These are phyloP conservation scores for Pyronema omphalodes DNA, from an alignment of 495 filamentous ascomycete species.

Conservation along the genomic window DNA sequence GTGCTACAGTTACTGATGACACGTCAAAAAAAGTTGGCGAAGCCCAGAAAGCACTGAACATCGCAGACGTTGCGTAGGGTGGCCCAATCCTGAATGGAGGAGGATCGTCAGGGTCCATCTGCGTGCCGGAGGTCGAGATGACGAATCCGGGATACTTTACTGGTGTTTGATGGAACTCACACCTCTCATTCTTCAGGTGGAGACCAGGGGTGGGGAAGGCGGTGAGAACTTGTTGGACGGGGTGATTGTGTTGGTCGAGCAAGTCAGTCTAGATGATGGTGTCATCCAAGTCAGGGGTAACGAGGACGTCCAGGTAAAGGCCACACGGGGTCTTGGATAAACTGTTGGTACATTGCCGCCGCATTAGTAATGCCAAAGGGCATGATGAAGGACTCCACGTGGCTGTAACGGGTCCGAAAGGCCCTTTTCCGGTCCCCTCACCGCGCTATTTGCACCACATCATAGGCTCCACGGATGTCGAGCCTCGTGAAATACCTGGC, in stretches of 20 bases:
- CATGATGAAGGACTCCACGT: conserved; percentile 14
- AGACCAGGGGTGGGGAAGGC: conserved; percentile 9
- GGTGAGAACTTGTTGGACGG: conserved; percentile 5
- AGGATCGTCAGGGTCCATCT: conserved; percentile 20
- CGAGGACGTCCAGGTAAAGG: conserved; percentile 9
- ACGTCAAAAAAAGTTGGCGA: conserved; percentile 17
- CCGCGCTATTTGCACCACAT: conserved; percentile 4
- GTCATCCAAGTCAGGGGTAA: conserved; percentile 17
- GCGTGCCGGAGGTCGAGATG: conserved; percentile 17
- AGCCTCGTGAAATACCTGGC: too few species aligned
- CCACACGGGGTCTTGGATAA: conserved; percentile 2
- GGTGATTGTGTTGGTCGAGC: conserved; percentile 9
- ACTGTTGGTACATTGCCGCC: background rate
- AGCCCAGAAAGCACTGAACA: conserved; percentile 14
- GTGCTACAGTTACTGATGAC: too few species aligned
- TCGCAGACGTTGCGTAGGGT: conserved; percentile 6
- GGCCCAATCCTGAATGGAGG: conserved; percentile 6
- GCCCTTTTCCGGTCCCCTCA: conserved; percentile 18
- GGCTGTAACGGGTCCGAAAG: conserved; percentile 11
- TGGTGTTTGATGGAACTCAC: conserved; percentile 4
- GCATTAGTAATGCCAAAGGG: conserved; percentile 16
- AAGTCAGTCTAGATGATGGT: conserved; percentile 19
- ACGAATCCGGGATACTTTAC: conserved; percentile 7
- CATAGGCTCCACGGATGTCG: background rate
- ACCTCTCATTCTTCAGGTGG: conserved; percentile 23